Evolutionary conservation across 345 rosid genomes (phyloP), one percentile per base, ranked within the genome.

Genomic region (Reutealis trisperma): DNA sequence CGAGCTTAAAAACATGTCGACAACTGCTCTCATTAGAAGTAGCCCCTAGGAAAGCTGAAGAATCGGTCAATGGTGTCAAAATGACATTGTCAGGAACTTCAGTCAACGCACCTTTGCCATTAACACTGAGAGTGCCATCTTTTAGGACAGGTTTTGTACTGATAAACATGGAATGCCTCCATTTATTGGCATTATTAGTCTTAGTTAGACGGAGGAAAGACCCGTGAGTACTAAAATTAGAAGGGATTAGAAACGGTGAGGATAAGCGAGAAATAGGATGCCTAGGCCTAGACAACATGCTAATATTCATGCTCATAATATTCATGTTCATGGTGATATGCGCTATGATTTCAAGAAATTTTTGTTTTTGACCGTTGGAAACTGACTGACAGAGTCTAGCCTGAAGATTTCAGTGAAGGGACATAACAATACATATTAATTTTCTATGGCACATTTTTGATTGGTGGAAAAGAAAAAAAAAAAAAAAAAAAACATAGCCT

Each of bases 1-100:
- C 93, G 32, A 87, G 90, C 79, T 79, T 89, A 77, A 87, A 89
- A 16, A 87, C 90, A 75, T 86, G 92, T 27, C 85, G 76, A 24
- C 83, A 83, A 12, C 68, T 73, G 77, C 54, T 65, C 58, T 75
- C 74, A 5, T 62, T 21, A 24, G 92, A 80, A 81, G 85, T 77
- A 21, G 85, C 92, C 10, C 90, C 92, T 3, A 89, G 51, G 76
- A 80, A 87, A 15, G 83, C 87, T 1, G 89, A 83, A 5, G 87
- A 76, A 44, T 78, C 75, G 4, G 85, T 78, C 80, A 80, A 55
- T 55, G 90, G 85, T 3, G 86, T 83, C 62, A 87, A 81, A 2
- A 82, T 77, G 2, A 85, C 69, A 63, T 86, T 89, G 37, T 74
- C 81, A 8, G 89, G 89, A 61, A 87, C 89, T 34, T 55, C 85